These are phyloP conservation scores for Barbarea vulgaris DNA, from an alignment of 345 rosid species.

Conservation along the genomic window DNA sequence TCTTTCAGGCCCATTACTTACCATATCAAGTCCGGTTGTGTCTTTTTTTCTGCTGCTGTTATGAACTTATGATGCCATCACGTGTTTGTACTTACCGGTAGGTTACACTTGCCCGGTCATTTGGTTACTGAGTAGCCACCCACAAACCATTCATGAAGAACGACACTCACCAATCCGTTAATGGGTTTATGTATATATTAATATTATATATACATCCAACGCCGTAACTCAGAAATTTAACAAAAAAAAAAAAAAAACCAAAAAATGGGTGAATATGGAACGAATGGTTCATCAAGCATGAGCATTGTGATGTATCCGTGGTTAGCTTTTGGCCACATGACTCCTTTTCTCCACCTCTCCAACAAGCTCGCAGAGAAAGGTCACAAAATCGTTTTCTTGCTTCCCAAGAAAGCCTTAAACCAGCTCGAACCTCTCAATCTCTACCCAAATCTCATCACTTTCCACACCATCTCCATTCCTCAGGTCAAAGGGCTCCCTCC, in stretches of 20 bases:
- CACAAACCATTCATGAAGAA: conserved; percentile 7
- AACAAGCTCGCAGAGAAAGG: conserved; percentile 60
- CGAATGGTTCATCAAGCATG: conserved; percentile 30
- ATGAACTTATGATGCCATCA: background rate
- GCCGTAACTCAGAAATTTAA: background rate
- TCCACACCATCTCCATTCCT: conserved; percentile 52
- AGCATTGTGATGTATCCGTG: conserved; percentile 58
- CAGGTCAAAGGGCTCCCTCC: conserved; percentile 64
- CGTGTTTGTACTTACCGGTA: conserved; percentile 37
- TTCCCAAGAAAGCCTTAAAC: conserved; percentile 47
- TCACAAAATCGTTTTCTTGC: conserved; percentile 42
- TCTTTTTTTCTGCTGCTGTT: conserved; percentile 2
- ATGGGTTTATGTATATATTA: background rate
- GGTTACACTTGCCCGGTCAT: conserved; percentile 26
- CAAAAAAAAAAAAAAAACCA: background rate
- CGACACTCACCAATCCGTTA: conserved; percentile 30
- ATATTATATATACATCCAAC: background rate
- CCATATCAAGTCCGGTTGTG: background rate
- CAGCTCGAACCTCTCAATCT: conserved; percentile 48
- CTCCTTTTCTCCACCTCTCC: conserved; percentile 55
- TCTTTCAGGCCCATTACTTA: conserved; percentile 3
- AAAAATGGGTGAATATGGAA: conserved; percentile 28
- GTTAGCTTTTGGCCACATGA: conserved; percentile 63
- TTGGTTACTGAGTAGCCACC: conserved; percentile 1
- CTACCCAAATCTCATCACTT: conserved; percentile 51